These are phyloP conservation scores for Fusarium torulosum DNA, from an alignment of 2,329 filamentous ascomycete species.

Conservation along the genomic window DNA sequence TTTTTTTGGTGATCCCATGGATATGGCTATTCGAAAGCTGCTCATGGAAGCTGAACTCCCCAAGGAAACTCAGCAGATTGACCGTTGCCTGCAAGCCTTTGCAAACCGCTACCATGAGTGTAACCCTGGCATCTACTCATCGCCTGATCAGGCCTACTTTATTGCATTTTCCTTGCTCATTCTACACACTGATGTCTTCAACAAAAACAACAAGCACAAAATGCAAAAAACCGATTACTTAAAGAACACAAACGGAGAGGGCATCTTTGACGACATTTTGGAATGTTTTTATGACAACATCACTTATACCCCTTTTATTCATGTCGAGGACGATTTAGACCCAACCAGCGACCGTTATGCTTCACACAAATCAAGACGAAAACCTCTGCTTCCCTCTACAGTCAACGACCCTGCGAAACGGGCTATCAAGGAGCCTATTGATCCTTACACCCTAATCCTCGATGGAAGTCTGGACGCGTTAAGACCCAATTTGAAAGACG, in stretches of 20 bases:
- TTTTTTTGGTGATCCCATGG: conserved; percentile 97
- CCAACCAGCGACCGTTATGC: conserved; percentile 80
- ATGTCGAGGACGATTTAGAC: conserved; percentile 92
- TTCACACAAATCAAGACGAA: conserved; percentile 78
- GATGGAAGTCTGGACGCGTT: conserved; percentile 87
- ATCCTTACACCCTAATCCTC: conserved; percentile 94
- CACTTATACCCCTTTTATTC: conserved; percentile 97
- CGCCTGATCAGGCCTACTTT: conserved; percentile 96
- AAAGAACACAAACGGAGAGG: conserved; percentile 92
- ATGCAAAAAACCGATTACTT: conserved; percentile 97
- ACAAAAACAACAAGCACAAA: conserved; percentile 99
- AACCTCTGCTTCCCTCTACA: conserved; percentile 74
- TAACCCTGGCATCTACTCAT: conserved; percentile 94
- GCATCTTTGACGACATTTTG: conserved; percentile 91
- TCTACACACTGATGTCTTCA: conserved; percentile 98
- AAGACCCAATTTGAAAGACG: conserved; percentile 88
- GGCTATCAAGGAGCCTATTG: conserved; percentile 84
- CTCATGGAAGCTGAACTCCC: conserved; percentile 97
- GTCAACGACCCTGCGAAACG: conserved; percentile 67
- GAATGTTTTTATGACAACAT: conserved; percentile 99
- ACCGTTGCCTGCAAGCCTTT: conserved; percentile 92
- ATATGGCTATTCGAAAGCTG: conserved; percentile 96
- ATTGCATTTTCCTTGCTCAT: conserved; percentile 97
- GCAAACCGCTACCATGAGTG: conserved; percentile 98
- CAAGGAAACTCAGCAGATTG: conserved; percentile 98